Conservation (phyloP, 1,139 yeast genomes). For the Pichia sp. region DNA sequence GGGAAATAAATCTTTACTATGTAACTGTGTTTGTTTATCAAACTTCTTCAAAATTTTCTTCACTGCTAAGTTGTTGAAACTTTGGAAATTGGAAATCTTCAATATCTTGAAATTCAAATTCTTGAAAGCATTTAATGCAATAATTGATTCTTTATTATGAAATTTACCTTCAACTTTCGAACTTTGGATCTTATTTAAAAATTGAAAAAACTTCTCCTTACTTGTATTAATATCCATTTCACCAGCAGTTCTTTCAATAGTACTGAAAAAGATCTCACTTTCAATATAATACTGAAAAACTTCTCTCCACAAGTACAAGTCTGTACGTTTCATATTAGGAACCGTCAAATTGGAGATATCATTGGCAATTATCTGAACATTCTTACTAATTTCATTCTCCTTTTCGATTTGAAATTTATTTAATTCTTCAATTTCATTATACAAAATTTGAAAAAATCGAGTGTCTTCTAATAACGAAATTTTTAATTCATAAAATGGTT, state of each 20-base stretch:
- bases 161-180: conserved; percentile 35
- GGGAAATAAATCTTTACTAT: conserved; percentile 43
- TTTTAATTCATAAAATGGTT: conserved; percentile 24
- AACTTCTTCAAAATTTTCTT: conserved; percentile 66
- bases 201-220: conserved; percentile 33
- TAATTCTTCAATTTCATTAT: conserved; percentile 47
- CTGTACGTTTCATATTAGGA: conserved; percentile 42
- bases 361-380: conserved; percentile 40
- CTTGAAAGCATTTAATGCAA: conserved; percentile 46
- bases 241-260: conserved; percentile 43
- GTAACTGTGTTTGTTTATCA: conserved; percentile 61
- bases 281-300: conserved; percentile 60
- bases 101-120: conserved; percentile 48
- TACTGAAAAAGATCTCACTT: conserved; percentile 57
- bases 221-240: conserved; percentile 33
- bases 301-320: conserved; percentile 66
- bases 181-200: conserved; percentile 39
- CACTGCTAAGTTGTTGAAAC: conserved; percentile 57
- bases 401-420: conserved; percentile 41
- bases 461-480: conserved; percentile 34
- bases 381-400: conserved; percentile 38
- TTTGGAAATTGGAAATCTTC: conserved; percentile 55
- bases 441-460: conserved; percentile 53
- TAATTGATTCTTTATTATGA: conserved; percentile 41
- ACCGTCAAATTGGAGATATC: conserved; percentile 35